Evolutionary conservation across 1,284 basidiomycete species (phyloP), one percentile per base, ranked within the genome.

Genomic region (Mycosarcoma maydis): DNA sequence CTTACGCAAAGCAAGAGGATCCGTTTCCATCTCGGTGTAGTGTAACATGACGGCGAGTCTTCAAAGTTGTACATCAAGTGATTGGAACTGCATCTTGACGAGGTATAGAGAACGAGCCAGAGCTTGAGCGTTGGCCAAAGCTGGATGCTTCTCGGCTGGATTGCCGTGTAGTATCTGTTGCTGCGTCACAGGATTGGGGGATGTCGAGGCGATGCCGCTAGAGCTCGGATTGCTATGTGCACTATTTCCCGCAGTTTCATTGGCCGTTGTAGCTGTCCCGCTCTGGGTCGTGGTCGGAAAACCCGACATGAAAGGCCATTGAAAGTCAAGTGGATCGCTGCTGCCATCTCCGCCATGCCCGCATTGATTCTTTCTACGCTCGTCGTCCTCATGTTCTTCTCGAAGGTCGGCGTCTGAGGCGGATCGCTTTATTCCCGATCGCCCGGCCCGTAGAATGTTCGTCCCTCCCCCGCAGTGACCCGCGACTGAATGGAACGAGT

Each of bases 71-170:
- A 57, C 57, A 20, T 61, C 39, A 14, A 67, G 40, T n/a, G 57
- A 49, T 39, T 69, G 59, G 4, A 62, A 32, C 43, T 70, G 67
- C 61, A 71, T 56, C 47, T 71, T 71, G 46, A 71, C 61, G 14
- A 61, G 53, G 39, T 66, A 71, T 14, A 71, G 50, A 11, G 68
- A 56, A 6, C 60, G 45, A 11, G 61, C 65, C 1, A 72, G 59
- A 17, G 60, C 59, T 42, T 69, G 60, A 4, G 70, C 70, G 27
- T 64, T 72, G 13, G 67, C 59, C 11, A 69, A 60, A 6, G 70
- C 65, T 1, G 70, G 70, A 41, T 72, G 70, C 46, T 65, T 61
- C n/a, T 71, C 68, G 19, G 57, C 61, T 13, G 61, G 50, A 22
- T 65, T 65, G 26, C 59, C 59, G 30, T 57, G 54, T n/a, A 50